Evolutionary conservation across 2,329 filamentous ascomycete species (phyloP).

Genomic region (Alternaria brassicae): DNA sequence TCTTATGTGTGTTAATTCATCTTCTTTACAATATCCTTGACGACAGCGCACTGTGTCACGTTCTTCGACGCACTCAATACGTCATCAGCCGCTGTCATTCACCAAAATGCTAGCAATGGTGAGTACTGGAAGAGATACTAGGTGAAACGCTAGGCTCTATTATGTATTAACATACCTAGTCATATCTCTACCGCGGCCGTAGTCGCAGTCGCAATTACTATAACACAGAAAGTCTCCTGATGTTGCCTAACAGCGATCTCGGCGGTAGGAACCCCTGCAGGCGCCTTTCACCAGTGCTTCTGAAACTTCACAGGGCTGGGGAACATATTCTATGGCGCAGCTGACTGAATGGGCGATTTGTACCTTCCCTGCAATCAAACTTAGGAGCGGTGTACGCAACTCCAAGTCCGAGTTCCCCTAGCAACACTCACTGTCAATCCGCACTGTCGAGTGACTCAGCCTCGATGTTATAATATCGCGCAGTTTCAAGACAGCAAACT

Average conservation of each 20-base stretch:
- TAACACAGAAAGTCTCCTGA: fast-evolving
- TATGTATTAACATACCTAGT: not conserved
- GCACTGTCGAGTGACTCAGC: not conserved
- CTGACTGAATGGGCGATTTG: not conserved
- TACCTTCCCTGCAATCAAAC: not conserved
- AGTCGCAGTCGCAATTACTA: not conserved
- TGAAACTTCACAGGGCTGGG: not conserved
- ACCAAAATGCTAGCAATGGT: not conserved
- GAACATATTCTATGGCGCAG: not conserved
- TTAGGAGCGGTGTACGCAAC: not conserved
- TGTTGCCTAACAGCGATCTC: not conserved
- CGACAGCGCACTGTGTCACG: not conserved
- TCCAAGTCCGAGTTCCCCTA: not conserved
- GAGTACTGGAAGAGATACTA: not conserved
- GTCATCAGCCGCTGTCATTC: not conserved
- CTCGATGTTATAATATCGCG: not conserved
- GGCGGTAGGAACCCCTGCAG: no score
- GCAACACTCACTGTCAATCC: not conserved
- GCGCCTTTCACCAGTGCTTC: not conserved
- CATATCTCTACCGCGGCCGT: no score
- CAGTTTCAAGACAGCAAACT: not conserved
- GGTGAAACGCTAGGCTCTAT: not conserved
- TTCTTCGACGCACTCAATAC: not conserved
- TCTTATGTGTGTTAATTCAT: not conserved
- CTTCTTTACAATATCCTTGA: not conserved